These are phyloP conservation scores for Marsdenia floribunda DNA, from an alignment of 257 asterid species.

Conservation along the genomic window DNA sequence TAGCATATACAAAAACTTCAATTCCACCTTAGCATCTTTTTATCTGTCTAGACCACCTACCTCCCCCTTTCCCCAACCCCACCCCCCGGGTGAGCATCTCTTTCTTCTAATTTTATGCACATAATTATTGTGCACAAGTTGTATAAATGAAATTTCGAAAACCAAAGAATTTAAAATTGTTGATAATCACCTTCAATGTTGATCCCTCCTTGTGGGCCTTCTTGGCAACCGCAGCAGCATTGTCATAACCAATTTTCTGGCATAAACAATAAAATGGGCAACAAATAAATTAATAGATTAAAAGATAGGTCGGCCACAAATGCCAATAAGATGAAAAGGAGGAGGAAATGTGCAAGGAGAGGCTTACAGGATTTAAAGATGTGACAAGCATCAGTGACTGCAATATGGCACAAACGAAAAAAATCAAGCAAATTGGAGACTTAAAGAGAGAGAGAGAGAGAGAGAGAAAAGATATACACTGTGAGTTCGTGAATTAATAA, in stretches of 20 bases:
- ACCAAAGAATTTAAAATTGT: not conserved
- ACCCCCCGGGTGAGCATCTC: no score
- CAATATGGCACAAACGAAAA: slow-evolving; percentile 22
- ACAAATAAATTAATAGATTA: not conserved
- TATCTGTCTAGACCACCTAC: not conserved
- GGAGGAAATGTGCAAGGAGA: not conserved
- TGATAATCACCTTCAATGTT: slow-evolving; percentile 64
- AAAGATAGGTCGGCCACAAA: not conserved
- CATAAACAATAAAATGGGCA: slow-evolving; percentile 21
- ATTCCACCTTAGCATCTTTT: not conserved
- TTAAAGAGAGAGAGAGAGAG: slow-evolving; percentile 4
- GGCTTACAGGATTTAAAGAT: slow-evolving; percentile 87
- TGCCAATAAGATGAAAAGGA: not conserved
- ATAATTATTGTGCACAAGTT: not conserved
- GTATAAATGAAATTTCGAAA: not conserved
- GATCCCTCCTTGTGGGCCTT: slow-evolving; percentile 96
- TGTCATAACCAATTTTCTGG: slow-evolving; percentile 95
- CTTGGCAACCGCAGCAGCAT: slow-evolving; percentile 96
- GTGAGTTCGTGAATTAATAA: slow-evolving; percentile 9
- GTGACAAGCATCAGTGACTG: slow-evolving; percentile 99
- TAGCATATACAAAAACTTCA: not conserved
- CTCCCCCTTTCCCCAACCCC: no score
- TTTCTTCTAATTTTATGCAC: not conserved
- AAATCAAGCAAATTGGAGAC: slow-evolving; percentile 17
- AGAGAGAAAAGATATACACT: not conserved